Conservation (phyloP, 257 asterid genomes). For the Capsicum baccatum region DNA sequence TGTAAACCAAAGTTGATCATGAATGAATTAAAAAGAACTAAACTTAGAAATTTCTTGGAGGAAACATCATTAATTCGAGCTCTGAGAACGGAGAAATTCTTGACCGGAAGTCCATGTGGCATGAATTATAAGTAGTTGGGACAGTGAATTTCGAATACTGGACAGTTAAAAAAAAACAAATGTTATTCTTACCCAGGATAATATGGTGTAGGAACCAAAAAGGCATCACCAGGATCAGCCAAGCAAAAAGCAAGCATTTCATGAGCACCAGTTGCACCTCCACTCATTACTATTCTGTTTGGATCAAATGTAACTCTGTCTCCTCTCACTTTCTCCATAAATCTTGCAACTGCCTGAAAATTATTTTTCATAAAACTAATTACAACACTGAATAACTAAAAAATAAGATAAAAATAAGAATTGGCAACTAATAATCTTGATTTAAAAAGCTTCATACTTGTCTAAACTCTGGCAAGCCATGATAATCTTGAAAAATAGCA, state of each 20-base stretch:
- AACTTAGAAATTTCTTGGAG: no score
- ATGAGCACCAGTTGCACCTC: conserved; percentile 92
- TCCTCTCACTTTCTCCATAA: conserved; percentile 85
- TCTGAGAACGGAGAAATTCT: background rate
- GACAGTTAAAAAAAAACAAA: background rate
- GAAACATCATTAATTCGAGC: background rate
- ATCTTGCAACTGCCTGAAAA: conserved; percentile 79
- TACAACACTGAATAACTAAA: background rate
- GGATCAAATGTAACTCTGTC: conserved; percentile 71
- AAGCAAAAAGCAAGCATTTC: conserved; percentile 85
- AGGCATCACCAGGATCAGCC: conserved; percentile 87
- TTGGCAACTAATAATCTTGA: background rate
- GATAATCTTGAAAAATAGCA: conserved; percentile 72
- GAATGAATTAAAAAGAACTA: background rate
- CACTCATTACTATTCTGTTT: conserved; percentile 75
- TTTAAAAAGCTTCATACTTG: conserved; percentile 44
- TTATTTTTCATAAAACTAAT: background rate
- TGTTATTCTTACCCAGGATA: conserved; percentile 70
- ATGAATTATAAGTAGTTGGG: background rate
- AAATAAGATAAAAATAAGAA: background rate
- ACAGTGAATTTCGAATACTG: background rate
- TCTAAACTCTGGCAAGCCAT: conserved; percentile 84
- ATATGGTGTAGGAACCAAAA: conserved; percentile 85
- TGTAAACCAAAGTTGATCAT: background rate
- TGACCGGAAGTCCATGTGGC: background rate